Evolutionary conservation across 495 filamentous ascomycete genomes (phyloP).

Genomic region (Hyphodiscus hymeniophilus): DNA sequence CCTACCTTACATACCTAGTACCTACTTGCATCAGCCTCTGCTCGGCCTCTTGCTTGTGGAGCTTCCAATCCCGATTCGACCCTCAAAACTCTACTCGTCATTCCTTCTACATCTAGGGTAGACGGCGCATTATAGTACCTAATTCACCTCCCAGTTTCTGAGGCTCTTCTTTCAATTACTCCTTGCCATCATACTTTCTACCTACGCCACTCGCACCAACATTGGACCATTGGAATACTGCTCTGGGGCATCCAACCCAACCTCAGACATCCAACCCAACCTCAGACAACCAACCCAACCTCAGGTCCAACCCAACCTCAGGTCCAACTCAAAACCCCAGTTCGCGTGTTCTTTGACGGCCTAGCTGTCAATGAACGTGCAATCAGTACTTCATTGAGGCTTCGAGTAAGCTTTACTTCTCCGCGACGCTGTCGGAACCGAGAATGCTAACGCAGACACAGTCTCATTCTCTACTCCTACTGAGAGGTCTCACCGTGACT

Average conservation of each 20-base stretch:
- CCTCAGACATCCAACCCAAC: background rate
- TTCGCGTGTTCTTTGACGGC: conserved; percentile 57
- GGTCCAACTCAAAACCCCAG: conserved; percentile 5
- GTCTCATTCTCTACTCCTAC: conserved; percentile 24
- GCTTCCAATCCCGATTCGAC: background rate
- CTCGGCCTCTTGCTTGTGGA: too few species aligned
- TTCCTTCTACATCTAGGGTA: background rate
- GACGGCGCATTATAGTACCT: background rate
- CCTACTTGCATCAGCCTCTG: background rate
- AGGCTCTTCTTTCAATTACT: background rate
- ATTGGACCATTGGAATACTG: background rate
- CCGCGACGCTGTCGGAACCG: background rate
- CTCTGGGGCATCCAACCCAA: background rate
- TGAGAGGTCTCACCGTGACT: conserved; percentile 32
- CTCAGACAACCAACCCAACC: background rate
- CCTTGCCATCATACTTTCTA: background rate
- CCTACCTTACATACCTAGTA: background rate
- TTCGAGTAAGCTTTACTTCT: conserved; percentile 10
- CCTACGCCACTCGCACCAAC: background rate
- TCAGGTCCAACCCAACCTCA: conserved; percentile 16
- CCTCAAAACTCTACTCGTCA: background rate
- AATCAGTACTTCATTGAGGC: conserved; percentile 34
- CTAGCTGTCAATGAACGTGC: conserved; percentile 65
- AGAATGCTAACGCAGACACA: conserved; percentile 18
- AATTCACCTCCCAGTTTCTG: background rate